Evolutionary conservation across 176 grass and related monocot species (phyloP).

Genomic region (Musa beccarii): DNA sequence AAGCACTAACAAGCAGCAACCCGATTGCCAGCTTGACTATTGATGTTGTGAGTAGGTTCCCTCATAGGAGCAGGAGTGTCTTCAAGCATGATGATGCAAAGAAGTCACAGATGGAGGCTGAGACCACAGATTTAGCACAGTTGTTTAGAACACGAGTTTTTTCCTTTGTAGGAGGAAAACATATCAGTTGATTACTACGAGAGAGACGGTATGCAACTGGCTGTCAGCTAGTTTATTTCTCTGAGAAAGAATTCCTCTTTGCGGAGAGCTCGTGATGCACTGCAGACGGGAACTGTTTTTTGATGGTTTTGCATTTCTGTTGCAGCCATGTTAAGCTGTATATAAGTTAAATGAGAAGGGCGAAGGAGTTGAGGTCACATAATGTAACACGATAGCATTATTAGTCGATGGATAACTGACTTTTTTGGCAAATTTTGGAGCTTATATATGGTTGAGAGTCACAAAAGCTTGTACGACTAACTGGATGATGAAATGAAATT

Average conservation of each 20-base stretch:
- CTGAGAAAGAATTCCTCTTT: neutral
- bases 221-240: neutral
- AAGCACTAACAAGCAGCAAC: conserved; percentile 46
- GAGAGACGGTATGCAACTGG: neutral
- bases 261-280: neutral
- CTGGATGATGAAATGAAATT: neutral
- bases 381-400: neutral
- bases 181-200: conserved; percentile 9
- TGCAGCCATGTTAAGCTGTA: neutral
- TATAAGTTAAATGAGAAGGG: neutral
- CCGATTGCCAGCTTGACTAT: conserved; percentile 52
- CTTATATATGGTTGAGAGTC: neutral
- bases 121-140: conserved; percentile 50
- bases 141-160: conserved; percentile 53
- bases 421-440: neutral
- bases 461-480: neutral
- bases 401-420: neutral
- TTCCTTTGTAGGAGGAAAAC: conserved; percentile 46
- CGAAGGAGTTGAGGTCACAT: neutral
- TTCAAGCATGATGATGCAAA: conserved; percentile 18
- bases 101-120: conserved; percentile 34
- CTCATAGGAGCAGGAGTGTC: conserved; percentile 23
- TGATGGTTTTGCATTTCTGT: neutral
- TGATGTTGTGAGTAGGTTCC: conserved; percentile 46
- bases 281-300: neutral